Base-by-base conservation (phyloP, 768 basidiomycete species). In the Mycena belliarum region DNA sequence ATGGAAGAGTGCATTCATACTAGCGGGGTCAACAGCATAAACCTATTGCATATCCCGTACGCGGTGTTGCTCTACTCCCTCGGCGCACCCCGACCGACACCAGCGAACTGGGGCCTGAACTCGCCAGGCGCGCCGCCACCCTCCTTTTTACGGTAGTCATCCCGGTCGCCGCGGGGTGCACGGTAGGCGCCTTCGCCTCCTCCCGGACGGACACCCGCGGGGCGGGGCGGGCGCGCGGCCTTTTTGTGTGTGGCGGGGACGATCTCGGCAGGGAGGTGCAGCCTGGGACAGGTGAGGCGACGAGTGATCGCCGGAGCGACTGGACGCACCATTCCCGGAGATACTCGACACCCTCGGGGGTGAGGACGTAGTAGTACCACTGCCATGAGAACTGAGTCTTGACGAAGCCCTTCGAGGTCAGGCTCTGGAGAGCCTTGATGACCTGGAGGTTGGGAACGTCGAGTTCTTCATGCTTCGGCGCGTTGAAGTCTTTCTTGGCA, bases 361-460 rank as follows among this genome's bases (percentile, higher is more conserved):
- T 99, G 70, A 99, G 83, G 70, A 86, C 84, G 79, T 98, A 99
- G 80, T 98, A 99, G 79, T 97, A 99, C 83, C 87, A 97, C 72
- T 98, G 95, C 97, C 97, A 99, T 47, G 91, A 94, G 83, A 98
- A 98, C 73, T 94, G 96, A 66, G 97, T 99, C 86, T 98, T 98
- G 80, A 98, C 94, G 75, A 81, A 87, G 55, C 96, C 95, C 72
- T 75, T 81, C 41, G 84, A 86, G 64, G 82, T 87, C 65, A 87
- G 74, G 74, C 84, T 86, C 67, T 86, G 85, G 70, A 86, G 76
- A 48, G 84, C 84, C 76, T 87, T 87, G 76, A 87, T 86, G 60
- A 86, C 86, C 63, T 87, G 76, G 51, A 87, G 82, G 67, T 87
- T 87, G 52, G 85, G 84, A 46, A 86, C 84, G 49, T 86, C 84